Base-by-base conservation (phyloP, 108 stramenopile species). In the Cyclotella sp. region DNA sequence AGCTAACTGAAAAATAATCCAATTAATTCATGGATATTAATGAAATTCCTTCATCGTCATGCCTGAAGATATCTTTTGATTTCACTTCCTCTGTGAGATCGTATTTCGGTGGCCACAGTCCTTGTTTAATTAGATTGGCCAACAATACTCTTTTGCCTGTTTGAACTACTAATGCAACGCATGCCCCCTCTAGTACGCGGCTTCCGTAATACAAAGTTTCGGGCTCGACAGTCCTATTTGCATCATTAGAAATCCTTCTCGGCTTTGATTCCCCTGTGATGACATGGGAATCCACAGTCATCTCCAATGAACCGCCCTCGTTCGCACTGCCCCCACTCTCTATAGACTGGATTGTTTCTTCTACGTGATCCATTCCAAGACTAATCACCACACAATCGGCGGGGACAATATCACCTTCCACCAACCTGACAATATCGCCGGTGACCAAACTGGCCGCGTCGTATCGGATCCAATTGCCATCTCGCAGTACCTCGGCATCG, bases 351-450 rank as follows among this genome's bases (percentile, higher is more conserved):
- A 9, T 2, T 43, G 59, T 24, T 9, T 28, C 86, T 30, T 82
- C 78, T 19, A 78, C 68, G 24, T 52, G 63, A 28, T 84, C 75
- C 71, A 77, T 64, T 5, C 84, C 86, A 4, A 93, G 62, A 61
- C 80, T 78, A 52, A 94, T 42, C 0, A 89, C 66, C 0, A 77
- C 58, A 58, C 90, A 90, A 84, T 96, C 95, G 0, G 92, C 95
- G 8, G 95, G 95, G 21, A 96, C 89, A 11, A 89, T 58, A 55
- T 96, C 95, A 22, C 91, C 93, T 66, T 92, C 95, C 47, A 85
- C 89, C 73, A 96, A 69, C 67, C 90, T 82, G 46, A 96, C 79
- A 16, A 93, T 81, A 71, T 96, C 95, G 0, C 95, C 95, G 18
- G 45, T 9, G 11, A 92, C 93, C 55, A 96, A 75, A 55, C 84